Percentiles rank a stretch among this genome's conserved stretches.
Conservation (phyloP, 306 rosid species). For the Astragalus membranaceus region DNA sequence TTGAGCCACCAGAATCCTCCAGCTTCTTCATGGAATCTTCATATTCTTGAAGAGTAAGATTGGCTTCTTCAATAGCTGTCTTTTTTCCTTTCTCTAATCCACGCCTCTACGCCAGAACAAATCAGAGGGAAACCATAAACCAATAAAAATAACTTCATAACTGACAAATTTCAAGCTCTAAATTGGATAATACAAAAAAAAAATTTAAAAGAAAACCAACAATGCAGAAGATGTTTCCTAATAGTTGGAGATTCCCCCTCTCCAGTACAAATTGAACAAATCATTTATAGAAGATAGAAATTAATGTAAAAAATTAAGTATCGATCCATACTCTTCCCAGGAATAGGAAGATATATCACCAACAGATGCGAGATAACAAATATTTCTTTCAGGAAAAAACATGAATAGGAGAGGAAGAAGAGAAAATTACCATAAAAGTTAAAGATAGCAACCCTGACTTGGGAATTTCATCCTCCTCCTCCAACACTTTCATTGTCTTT, state of each 20-base stretch:
- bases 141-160: neutral
- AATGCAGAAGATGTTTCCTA: neutral
- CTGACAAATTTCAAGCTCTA: constrained; percentile 2
- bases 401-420: constrained; percentile 7
- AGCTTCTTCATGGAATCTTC: constrained; percentile 55
- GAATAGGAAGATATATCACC: neutral
- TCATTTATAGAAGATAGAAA: neutral
- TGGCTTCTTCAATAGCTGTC: constrained; percentile 72
- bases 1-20: constrained; percentile 43
- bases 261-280: neutral
- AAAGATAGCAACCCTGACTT: constrained; percentile 73
- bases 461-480: constrained; percentile 71
- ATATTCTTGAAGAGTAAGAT: constrained; percentile 64
- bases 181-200: neutral
- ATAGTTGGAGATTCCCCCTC: neutral
- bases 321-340: neutral
- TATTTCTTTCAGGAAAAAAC: neutral
- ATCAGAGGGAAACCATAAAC: constrained; percentile 11
- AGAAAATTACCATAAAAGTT: constrained; percentile 74
- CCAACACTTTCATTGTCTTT: constrained; percentile 53
- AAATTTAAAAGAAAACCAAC: neutral
- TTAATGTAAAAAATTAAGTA: neutral
- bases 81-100: constrained; percentile 70
- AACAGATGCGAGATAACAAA: neutral
- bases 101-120: constrained; percentile 54